A percentile compares a stretch with the other conserved stretches of the same genome.
Conservation (phyloP, 1,284 basidiomycete genomes). For the Rhodotorula sp. region DNA sequence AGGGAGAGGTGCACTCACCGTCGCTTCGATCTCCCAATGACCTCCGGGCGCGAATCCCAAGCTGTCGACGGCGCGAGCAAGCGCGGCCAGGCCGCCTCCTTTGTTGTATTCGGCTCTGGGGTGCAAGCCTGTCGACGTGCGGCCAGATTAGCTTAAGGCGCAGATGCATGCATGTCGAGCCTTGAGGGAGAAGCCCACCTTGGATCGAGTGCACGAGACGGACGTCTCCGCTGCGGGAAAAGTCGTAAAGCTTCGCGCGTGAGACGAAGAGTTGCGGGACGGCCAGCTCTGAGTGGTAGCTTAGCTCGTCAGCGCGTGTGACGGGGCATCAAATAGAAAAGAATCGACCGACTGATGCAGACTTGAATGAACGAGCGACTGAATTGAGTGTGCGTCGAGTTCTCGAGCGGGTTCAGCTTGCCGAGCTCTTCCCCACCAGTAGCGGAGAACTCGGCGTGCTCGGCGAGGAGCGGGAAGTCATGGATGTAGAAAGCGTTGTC, state of each 20-base stretch:
- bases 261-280: slow-evolving; percentile 13
- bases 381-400: slow-evolving; percentile 35
- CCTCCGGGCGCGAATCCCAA: slow-evolving; percentile 23
- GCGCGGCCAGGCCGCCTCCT: slow-evolving; percentile 28
- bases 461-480: slow-evolving; percentile 29
- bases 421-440: not conserved
- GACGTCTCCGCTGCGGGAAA: slow-evolving; percentile 14
- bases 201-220: slow-evolving; percentile 25
- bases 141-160: too few relatives aligned
- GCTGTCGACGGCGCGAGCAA: slow-evolving; percentile 26
- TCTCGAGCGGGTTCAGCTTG: slow-evolving; percentile 11
- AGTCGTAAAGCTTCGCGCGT: slow-evolving; percentile 22
- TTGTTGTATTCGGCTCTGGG: not conserved
- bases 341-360: not conserved
- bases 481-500: slow-evolving; percentile 41
- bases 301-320: not conserved
- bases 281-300: slow-evolving; percentile 1
- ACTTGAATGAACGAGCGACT: slow-evolving; percentile 15
- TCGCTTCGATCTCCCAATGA: slow-evolving; percentile 29
- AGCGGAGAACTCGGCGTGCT: too few relatives aligned
- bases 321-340: too few relatives aligned
- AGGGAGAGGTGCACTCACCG: slow-evolving; percentile 11
- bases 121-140: not conserved
- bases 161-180: not conserved
- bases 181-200: slow-evolving; percentile 11